Conservation (phyloP, 208 protist genomes). For the Leishmania aethiopica region DNA sequence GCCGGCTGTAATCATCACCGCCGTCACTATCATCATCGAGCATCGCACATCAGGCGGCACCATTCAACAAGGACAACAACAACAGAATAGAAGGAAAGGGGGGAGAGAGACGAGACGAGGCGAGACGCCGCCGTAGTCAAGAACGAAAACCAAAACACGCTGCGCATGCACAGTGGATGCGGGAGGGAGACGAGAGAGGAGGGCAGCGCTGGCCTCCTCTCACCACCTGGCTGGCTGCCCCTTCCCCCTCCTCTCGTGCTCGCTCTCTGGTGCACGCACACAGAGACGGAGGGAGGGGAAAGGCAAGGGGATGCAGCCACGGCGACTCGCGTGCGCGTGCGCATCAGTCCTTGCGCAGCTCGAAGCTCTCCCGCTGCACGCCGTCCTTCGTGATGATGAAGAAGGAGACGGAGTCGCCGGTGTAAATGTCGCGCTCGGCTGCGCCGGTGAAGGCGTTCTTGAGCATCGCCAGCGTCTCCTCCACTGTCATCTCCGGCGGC, state of each 20-base stretch:
- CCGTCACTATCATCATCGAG: background rate
- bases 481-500: conserved; percentile 62
- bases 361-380: conserved; percentile 69
- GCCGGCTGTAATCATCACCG: background rate
- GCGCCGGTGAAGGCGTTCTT: conserved; percentile 97
- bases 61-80: background rate
- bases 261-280: background rate
- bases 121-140: too few species aligned
- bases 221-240: background rate
- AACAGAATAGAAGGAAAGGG: background rate
- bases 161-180: background rate
- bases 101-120: background rate
- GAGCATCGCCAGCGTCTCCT: conserved; percentile 91
- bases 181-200: background rate
- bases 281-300: background rate
- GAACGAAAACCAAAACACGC: background rate
- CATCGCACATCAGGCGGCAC: background rate
- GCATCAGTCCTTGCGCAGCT: conserved; percentile 75
- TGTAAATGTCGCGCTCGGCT: conserved; percentile 97
- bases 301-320: background rate
- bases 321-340: background rate
- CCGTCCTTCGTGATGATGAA: conserved; percentile 88
- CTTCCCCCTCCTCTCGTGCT: background rate
- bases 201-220: background rate
- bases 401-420: conserved; percentile 96